phyloP scores from a whole-genome alignment of 1,284 basidiomycete genomes.

The Trichosporon sp. region DNA sequence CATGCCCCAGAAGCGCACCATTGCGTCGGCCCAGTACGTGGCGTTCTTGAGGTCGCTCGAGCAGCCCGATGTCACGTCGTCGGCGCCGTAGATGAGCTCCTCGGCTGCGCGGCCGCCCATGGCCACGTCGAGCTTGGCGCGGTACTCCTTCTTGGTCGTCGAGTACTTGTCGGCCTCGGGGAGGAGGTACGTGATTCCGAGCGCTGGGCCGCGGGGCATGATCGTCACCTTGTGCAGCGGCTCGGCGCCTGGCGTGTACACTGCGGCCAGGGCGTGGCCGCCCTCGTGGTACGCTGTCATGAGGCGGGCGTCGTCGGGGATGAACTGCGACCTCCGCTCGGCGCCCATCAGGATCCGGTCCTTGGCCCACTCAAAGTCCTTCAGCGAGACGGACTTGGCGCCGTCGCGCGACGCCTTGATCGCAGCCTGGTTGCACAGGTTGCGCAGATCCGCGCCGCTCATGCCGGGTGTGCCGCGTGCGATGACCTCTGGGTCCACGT shows the following conservation, averaged over 20 bases:
- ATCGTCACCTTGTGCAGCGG: conserved; percentile 95
- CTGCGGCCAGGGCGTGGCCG: conserved; percentile 82
- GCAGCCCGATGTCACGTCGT: conserved; percentile 85
- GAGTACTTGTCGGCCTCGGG: conserved; percentile 68
- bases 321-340: conserved; percentile 79
- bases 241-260: conserved; percentile 88
- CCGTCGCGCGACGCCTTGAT: conserved; percentile 84
- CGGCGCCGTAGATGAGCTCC: conserved; percentile 80
- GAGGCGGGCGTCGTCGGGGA: conserved; percentile 74
- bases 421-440: conserved; percentile 83
- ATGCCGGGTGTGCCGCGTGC: conserved; percentile 74
- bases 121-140: conserved; percentile 68
- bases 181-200: conserved; percentile 80
- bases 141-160: conserved; percentile 42
- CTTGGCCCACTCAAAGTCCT: conserved; percentile 93
- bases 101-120: conserved; percentile 92
- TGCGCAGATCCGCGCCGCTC: conserved; percentile 76
- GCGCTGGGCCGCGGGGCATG: conserved; percentile 83
- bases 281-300: conserved; percentile 95
- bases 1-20: conserved; percentile 71
- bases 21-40: conserved; percentile 70
- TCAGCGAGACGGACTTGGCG: conserved; percentile 61
- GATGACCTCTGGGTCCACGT: conserved; percentile 74
- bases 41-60: conserved; percentile 76
- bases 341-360: conserved; percentile 93